Percentiles rank a stretch among this genome's conserved stretches.
These are phyloP conservation scores for Hypericum perforatum DNA, from an alignment of 345 rosid species.

Conservation along the genomic window DNA sequence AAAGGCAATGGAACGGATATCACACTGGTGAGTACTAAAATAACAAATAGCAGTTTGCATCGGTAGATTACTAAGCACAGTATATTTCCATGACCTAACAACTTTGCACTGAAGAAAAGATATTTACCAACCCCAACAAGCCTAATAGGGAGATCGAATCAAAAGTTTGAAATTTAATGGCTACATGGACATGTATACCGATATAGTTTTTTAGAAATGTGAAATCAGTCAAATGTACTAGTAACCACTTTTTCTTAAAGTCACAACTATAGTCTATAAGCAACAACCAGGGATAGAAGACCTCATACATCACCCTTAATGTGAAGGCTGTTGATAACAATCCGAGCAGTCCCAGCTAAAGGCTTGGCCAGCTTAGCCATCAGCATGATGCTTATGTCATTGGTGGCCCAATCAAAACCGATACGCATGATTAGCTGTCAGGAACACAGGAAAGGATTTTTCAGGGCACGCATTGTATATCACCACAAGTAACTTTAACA, in stretches of 20 bases:
- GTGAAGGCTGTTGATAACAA: slow-evolving; percentile 81
- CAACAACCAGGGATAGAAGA: too few relatives aligned
- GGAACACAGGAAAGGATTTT: slow-evolving; percentile 4
- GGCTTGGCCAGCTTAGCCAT: slow-evolving; percentile 83
- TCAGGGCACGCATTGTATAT: slow-evolving; percentile 9
- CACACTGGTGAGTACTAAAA: background rate
- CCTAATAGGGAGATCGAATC: too few relatives aligned
- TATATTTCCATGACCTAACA: too few relatives aligned
- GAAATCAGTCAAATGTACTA: too few relatives aligned
- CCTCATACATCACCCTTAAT: slow-evolving; percentile 86
- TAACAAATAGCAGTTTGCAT: slow-evolving; percentile 3
- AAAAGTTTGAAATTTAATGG: too few relatives aligned
- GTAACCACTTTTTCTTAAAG: too few relatives aligned
- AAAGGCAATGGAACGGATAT: slow-evolving; percentile 6
- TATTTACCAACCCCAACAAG: too few relatives aligned
- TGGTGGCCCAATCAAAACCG: slow-evolving; percentile 83
- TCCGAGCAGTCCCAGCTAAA: slow-evolving; percentile 73
- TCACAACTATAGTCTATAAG: too few relatives aligned
- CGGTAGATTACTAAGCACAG: too few relatives aligned
- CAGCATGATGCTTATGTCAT: slow-evolving; percentile 74
- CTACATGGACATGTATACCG: too few relatives aligned
- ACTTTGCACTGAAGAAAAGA: too few relatives aligned
- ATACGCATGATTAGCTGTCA: slow-evolving; percentile 63
- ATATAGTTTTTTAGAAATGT: too few relatives aligned
- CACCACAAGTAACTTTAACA: background rate